Evolutionary conservation across 2,329 filamentous ascomycete species (phyloP).

Genomic region (Hypoxylon sp.): DNA sequence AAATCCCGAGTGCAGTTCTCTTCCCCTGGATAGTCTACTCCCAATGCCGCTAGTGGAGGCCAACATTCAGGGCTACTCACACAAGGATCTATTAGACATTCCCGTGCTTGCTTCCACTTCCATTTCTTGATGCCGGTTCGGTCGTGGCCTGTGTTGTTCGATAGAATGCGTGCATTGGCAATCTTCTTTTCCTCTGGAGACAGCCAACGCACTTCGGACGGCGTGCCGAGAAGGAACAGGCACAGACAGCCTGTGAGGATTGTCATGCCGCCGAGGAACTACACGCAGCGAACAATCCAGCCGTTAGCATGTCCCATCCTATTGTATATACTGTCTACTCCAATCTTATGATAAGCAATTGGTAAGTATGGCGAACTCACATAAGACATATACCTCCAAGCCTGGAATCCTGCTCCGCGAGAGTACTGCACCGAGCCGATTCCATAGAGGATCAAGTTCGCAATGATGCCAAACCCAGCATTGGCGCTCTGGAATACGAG

Average conservation of each 20-base stretch:
- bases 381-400: slow-evolving; percentile 58
- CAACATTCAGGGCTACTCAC: slow-evolving; percentile 32
- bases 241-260: slow-evolving; percentile 53
- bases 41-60: background rate
- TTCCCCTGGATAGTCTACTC: too few species aligned
- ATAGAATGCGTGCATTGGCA: slow-evolving; percentile 54
- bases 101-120: slow-evolving; percentile 56
- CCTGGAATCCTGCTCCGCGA: slow-evolving; percentile 50
- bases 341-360: background rate
- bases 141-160: slow-evolving; percentile 56
- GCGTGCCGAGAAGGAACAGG: slow-evolving; percentile 55
- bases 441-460: slow-evolving; percentile 55
- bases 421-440: slow-evolving; percentile 53
- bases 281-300: slow-evolving; percentile 2
- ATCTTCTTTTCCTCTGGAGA: slow-evolving; percentile 54
- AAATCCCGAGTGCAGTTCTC: background rate
- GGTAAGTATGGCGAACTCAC: slow-evolving; percentile 37
- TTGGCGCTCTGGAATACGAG: slow-evolving; percentile 57
- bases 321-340: background rate
- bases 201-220: slow-evolving; percentile 56
- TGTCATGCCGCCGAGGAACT: slow-evolving; percentile 55
- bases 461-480: slow-evolving; percentile 56
- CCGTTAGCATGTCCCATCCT: slow-evolving; percentile 1
- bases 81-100: slow-evolving; percentile 54
- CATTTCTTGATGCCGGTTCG: slow-evolving; percentile 55